Percentiles rank a stretch among this genome's conserved stretches.
Conservation (phyloP, 139 green algal species). For the Bryopsis sp. region DNA sequence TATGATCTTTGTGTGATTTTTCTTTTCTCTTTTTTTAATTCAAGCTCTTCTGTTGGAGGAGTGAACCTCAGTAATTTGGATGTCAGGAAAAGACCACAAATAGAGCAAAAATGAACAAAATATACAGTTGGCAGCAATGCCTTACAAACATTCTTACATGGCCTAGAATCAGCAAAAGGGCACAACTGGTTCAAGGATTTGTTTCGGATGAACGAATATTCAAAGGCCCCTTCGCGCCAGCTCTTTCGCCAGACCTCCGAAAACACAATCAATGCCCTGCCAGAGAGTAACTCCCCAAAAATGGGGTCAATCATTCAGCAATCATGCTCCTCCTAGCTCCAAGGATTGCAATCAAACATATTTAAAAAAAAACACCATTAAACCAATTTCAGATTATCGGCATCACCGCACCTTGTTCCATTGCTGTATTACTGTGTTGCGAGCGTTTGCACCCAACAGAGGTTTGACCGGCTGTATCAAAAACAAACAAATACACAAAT, state of each 20-base stretch:
- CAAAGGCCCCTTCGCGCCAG: conserved; percentile 1
- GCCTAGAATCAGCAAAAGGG: no score
- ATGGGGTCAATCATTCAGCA: neutral
- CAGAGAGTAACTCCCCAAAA: neutral
- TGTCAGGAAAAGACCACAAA: no score
- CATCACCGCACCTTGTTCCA: conserved; percentile 12
- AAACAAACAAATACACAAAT: neutral
- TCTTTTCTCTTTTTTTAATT: no score
- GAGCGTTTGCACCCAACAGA: conserved; percentile 5
- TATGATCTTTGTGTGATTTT: no score
- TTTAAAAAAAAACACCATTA: neutral
- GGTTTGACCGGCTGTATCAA: neutral
- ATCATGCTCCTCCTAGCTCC: neutral
- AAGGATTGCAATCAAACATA: neutral
- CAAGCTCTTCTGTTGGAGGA: no score
- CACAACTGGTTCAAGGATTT: no score
- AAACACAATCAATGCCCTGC: conserved; percentile 10
- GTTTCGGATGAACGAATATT: no score
- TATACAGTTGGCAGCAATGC: no score
- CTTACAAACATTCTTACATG: no score
- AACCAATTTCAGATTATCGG: neutral
- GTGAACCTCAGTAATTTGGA: no score
- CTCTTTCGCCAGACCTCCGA: conserved; percentile 2
- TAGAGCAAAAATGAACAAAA: no score
- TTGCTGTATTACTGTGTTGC: neutral